Base-by-base conservation (phyloP, 2,329 filamentous ascomycete species). In the Lomentospora prolificans region DNA sequence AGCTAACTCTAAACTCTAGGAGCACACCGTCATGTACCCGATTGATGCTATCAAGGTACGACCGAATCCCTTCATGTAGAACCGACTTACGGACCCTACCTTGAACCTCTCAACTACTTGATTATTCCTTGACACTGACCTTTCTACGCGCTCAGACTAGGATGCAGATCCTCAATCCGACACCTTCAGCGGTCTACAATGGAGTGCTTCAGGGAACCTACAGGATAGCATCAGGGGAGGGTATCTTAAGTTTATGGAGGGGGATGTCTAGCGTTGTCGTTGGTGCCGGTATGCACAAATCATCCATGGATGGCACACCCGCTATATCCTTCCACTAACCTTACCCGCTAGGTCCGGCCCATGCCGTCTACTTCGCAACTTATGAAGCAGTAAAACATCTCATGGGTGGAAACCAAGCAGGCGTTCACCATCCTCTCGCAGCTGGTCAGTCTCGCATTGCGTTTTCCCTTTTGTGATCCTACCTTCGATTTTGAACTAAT, bases 21-120 rank as follows among this genome's bases (percentile, higher is more conserved):
- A 97, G 75, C 92, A 97, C 72, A 95, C 92, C 58, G 91, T 96
- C 65, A 97, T 99, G 94, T 99, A 99, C 69, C 94, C 94, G 19
- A 88, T 99, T 67, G 94, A 99, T 75, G 84, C 95, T 63, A 87
- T 99, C 69, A 99, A 99, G 87, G 94, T 96, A 63, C 61, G 69
- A 57, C 52, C 41, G 28, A 57, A 17, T 57, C 19, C 31, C 31
- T 17, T 10, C 52, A 12, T 19, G n/a, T 14, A 14, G 3, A 39
- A 10, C 19, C 36, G n/a, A 53, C 12, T 31, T 19, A 25, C 14
- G 19, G 22, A n/a, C n/a, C 31, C n/a, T 52, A 36, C 19, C 30
- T 52, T 12, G 8, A n/a, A n/a, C 39, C 25, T 17, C 50, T 36
- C 59, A 64, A 53, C 64, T 59, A 56, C 59, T 60, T 51, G 60